Conservation (phyloP, 1,139 yeast genomes). For the Hyphopichia buzzinii region DNA sequence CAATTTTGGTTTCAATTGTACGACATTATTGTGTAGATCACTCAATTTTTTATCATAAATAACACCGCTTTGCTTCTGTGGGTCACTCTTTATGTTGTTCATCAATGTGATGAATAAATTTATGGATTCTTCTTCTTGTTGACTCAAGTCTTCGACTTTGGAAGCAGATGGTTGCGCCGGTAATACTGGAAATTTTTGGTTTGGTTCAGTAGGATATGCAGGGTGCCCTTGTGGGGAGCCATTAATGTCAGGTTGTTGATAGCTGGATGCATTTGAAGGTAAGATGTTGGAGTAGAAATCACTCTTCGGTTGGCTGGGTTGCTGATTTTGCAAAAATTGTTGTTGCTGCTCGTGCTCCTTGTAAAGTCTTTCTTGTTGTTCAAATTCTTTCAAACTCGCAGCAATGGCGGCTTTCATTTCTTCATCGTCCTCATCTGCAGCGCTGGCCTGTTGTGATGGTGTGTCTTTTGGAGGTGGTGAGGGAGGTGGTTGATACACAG, state of each 20-base stretch:
- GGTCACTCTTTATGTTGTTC: conserved; percentile 48
- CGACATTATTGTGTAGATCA: conserved; percentile 62
- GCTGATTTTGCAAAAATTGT: conserved; percentile 9
- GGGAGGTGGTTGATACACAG: conserved; percentile 12
- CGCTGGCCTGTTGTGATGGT: conserved; percentile 9
- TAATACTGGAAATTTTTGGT: conserved; percentile 2
- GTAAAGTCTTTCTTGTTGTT: conserved; percentile 33
- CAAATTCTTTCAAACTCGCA: conserved; percentile 80
- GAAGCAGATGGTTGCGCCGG: conserved; percentile 7
- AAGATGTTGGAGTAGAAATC: conserved; percentile 32
- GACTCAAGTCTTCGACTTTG: conserved; percentile 40
- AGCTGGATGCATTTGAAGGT: conserved; percentile 9
- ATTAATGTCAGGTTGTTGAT: conserved; percentile 8
- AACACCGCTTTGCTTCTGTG: conserved; percentile 50
- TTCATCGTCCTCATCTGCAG: conserved; percentile 72
- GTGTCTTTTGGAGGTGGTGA: conserved; percentile 12
- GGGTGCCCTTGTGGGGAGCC: conserved; percentile 9
- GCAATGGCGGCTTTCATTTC: conserved; percentile 93
- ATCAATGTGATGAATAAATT: conserved; percentile 68
- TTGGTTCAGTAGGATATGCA: not conserved
- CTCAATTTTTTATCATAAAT: conserved; percentile 61
- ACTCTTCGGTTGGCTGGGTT: conserved; percentile 17
- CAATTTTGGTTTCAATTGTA: conserved; percentile 71
- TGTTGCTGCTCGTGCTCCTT: conserved; percentile 10
- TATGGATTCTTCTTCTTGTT: conserved; percentile 66